Evolutionary conservation across 2,329 filamentous ascomycete genomes (phyloP).

Genomic region (Epichloe hybrida): DNA sequence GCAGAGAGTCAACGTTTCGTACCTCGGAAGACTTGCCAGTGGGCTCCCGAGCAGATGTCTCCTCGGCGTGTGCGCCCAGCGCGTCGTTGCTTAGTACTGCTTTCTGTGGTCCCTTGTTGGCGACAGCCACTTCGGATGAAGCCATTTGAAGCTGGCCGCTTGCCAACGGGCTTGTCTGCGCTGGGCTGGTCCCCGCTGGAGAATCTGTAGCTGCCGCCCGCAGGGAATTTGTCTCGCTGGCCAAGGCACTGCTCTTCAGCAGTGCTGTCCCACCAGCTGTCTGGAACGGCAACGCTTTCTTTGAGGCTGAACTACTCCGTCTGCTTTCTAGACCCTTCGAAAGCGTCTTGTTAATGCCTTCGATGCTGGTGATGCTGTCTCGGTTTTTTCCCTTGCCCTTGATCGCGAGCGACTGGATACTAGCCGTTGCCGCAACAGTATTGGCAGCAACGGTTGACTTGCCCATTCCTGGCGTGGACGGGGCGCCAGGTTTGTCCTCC

Average conservation of each 20-base stretch:
- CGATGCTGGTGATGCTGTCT: constrained; percentile 43
- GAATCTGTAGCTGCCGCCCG: constrained; percentile 33
- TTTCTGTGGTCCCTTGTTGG: not conserved
- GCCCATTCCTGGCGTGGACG: constrained; percentile 80
- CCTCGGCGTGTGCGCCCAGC: constrained; percentile 13
- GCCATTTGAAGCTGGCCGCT: constrained; percentile 10
- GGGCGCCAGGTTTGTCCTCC: constrained; percentile 85
- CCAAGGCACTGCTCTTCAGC: constrained; percentile 37
- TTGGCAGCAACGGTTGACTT: constrained; percentile 86
- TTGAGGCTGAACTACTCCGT: constrained; percentile 75
- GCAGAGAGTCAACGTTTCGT: constrained; percentile 38
- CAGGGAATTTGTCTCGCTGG: constrained; percentile 46
- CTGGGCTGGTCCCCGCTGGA: constrained; percentile 26
- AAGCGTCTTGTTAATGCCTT: constrained; percentile 62
- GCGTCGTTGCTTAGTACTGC: constrained; percentile 1
- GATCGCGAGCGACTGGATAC: constrained; percentile 39
- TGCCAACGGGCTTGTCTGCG: constrained; percentile 18
- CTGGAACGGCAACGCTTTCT: constrained; percentile 53
- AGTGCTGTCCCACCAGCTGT: constrained; percentile 26
- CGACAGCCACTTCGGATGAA: constrained; percentile 6
- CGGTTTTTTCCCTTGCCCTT: constrained; percentile 30
- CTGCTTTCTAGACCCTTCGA: constrained; percentile 85
- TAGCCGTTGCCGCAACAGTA: constrained; percentile 75
- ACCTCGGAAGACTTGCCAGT: constrained; percentile 31
- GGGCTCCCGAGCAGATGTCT: constrained; percentile 12